phyloP scores from a whole-genome alignment of 2,329 filamentous ascomycete genomes.

The Blastomyces parvus region DNA sequence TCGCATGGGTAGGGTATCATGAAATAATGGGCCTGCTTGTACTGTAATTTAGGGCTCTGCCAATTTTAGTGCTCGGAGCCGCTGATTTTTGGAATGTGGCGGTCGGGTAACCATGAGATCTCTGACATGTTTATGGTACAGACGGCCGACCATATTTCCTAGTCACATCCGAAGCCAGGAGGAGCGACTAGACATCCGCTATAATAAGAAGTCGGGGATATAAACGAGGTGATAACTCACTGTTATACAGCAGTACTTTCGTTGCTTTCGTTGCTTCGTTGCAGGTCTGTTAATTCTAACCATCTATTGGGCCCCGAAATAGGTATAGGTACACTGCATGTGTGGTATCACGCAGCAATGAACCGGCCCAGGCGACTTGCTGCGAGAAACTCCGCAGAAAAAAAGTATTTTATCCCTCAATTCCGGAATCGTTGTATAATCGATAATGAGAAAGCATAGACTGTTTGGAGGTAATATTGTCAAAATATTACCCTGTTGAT shows the following conservation, averaged over 20 bases:
- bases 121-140: background rate
- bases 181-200: background rate
- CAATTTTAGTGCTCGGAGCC: background rate
- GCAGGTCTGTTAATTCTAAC: background rate
- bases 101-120: background rate
- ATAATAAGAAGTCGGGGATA: background rate
- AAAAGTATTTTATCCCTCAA: background rate
- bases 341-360: background rate
- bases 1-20: background rate
- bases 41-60: background rate
- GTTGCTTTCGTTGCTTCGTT: background rate
- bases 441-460: background rate
- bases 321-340: background rate
- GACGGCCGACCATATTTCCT: background rate
- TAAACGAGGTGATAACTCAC: background rate
- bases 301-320: background rate
- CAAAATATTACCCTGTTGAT: background rate
- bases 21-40: background rate
- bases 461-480: background rate
- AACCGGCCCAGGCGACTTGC: background rate
- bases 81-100: background rate
- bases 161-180: background rate
- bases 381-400: background rate
- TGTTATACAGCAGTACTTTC: background rate
- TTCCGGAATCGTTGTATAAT: background rate